phyloP scores from a whole-genome alignment of 164 flowering plant genomes.

The Buxus sempervirens region DNA sequence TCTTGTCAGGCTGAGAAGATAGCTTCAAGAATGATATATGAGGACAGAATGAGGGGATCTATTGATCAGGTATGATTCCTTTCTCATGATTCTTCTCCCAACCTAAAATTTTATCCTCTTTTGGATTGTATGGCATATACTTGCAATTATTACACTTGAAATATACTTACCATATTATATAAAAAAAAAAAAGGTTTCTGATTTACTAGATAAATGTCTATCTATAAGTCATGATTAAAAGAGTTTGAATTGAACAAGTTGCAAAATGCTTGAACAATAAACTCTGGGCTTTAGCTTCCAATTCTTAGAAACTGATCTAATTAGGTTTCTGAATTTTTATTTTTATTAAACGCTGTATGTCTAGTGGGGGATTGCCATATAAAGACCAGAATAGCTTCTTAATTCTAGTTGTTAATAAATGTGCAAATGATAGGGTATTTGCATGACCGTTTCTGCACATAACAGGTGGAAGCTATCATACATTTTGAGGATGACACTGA shows the following conservation, averaged over 20 bases:
- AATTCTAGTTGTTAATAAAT: neutral
- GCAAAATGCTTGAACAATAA: neutral
- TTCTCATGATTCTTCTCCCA: neutral
- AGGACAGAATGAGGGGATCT: slow-evolving; percentile 98
- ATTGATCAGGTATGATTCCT: slow-evolving; percentile 83
- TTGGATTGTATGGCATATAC: neutral
- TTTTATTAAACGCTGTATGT: neutral
- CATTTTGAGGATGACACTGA: slow-evolving; percentile 99
- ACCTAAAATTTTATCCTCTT: neutral
- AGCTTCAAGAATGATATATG: slow-evolving; percentile 92
- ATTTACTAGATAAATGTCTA: neutral
- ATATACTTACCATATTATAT: no score
- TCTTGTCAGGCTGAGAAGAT: slow-evolving; percentile 91
- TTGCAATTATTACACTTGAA: no score
- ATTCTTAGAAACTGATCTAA: neutral
- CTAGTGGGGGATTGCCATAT: neutral
- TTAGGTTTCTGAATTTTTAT: neutral
- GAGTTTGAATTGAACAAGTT: neutral
- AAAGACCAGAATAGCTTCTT: neutral
- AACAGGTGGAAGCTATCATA: slow-evolving; percentile 91
- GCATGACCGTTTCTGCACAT: neutral
- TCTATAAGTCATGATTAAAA: no score
- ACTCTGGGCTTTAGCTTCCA: neutral
- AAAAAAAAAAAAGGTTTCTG: neutral
- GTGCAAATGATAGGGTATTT: neutral